Conservation (phyloP, 805 yeast genomes). For the Candida glaebosa region DNA sequence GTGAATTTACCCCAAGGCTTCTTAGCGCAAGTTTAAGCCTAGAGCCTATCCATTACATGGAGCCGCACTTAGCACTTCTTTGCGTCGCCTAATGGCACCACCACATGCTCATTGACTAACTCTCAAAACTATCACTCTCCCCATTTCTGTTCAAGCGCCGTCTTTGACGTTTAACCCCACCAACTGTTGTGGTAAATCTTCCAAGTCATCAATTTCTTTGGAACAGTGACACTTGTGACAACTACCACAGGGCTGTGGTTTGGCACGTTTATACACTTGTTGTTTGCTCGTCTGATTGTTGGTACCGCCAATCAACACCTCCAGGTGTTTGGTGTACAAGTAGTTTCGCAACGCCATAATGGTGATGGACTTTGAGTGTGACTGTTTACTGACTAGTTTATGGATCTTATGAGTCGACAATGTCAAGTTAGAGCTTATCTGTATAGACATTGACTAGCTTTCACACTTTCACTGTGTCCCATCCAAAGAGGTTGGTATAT, state of each 20-base stretch:
- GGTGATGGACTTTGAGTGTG: neutral
- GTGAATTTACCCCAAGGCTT: too few species aligned
- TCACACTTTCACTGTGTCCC: too few species aligned
- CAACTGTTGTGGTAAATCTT: conserved; percentile 3
- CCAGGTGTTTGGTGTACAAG: conserved; percentile 36
- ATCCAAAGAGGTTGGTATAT: too few species aligned
- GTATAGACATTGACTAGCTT: neutral
- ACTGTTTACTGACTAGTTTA: too few species aligned
- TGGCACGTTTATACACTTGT: conserved; percentile 3
- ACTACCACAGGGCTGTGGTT: conserved; percentile 1
- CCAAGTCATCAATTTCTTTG: conserved; percentile 6
- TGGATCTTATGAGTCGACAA: neutral
- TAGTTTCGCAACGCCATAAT: conserved; percentile 41
- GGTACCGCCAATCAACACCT: conserved; percentile 13
- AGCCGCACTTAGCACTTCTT: too few species aligned
- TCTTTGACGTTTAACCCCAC: neutral
- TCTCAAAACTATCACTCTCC: too few species aligned
- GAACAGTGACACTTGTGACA: conserved; percentile 1
- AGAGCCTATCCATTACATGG: too few species aligned
- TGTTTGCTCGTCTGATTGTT: neutral
- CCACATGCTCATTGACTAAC: too few species aligned
- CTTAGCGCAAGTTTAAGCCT: too few species aligned
- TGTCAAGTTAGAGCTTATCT: neutral
- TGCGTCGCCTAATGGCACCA: too few species aligned
- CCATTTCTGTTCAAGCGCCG: too few species aligned